Percentiles rank a stretch among this genome's conserved stretches.
phyloP scores from a whole-genome alignment of 352 stramenopile genomes.

The Phytopythium sindhum region DNA sequence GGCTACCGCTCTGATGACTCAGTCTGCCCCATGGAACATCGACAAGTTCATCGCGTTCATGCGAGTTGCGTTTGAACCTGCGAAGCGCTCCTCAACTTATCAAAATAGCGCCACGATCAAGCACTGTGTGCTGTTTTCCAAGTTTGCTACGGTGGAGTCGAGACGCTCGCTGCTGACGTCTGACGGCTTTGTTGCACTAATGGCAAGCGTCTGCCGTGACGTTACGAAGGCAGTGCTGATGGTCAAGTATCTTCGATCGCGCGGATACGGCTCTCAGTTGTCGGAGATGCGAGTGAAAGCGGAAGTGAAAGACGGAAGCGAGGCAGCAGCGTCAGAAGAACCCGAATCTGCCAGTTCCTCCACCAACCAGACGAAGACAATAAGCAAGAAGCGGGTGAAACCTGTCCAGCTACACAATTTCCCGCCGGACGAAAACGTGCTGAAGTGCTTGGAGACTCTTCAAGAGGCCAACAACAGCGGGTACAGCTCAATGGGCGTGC shows the following conservation, averaged over 20 bases:
- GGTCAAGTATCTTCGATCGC: conserved; percentile 41
- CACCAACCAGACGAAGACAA: background rate
- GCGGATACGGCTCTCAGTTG: conserved; percentile 23
- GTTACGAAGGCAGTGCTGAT: conserved; percentile 37
- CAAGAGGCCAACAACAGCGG: conserved; percentile 19
- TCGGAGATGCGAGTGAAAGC: conserved; percentile 20
- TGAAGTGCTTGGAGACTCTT: conserved; percentile 71
- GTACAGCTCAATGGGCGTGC: background rate
- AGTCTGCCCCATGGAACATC: conserved; percentile 43
- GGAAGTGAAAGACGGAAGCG: background rate
- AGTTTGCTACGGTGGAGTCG: conserved; percentile 37
- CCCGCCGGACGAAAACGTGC: conserved; percentile 64
- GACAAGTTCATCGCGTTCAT: conserved; percentile 68
- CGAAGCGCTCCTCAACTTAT: conserved; percentile 9
- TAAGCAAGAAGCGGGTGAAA: conserved; percentile 13
- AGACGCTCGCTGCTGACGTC: conserved; percentile 26
- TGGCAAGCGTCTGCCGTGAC: conserved; percentile 44
- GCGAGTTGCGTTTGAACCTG: conserved; percentile 15
- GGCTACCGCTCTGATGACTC: background rate
- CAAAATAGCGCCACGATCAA: conserved; percentile 26
- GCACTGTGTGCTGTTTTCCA: conserved; percentile 68
- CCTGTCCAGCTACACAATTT: conserved; percentile 37
- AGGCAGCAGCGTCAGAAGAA: background rate
- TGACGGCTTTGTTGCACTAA: conserved; percentile 41
- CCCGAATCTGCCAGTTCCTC: background rate